Evolutionary conservation across 306 rosid species (phyloP).

Genomic region (Dicorynia guianensis): DNA sequence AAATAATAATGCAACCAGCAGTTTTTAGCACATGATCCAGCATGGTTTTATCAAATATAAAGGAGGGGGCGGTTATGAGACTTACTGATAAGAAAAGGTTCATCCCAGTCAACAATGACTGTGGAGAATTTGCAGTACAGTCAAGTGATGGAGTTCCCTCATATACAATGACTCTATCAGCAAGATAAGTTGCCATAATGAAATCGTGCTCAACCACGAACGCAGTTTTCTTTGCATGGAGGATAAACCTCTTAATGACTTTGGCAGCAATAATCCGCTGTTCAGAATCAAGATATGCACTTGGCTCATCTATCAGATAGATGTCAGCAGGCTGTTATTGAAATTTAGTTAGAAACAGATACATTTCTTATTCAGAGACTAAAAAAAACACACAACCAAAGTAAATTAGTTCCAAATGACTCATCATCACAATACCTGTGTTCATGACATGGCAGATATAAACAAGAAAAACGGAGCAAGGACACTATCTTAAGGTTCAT

Average conservation of each 20-base stretch:
- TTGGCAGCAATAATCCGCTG: slow-evolving; percentile 96
- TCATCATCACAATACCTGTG: neutral
- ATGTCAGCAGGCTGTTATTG: slow-evolving; percentile 93
- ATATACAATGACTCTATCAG: slow-evolving; percentile 94
- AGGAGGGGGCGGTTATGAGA: neutral
- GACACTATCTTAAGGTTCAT: neutral
- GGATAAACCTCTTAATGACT: slow-evolving; percentile 96
- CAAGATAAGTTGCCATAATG: slow-evolving; percentile 98
- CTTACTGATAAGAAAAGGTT: slow-evolving; percentile 98
- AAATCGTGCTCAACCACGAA: slow-evolving; percentile 97
- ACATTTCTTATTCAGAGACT: neutral
- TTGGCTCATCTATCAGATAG: slow-evolving; percentile 94
- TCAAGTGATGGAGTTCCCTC: slow-evolving; percentile 89
- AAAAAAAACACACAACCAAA: slow-evolving; percentile 30
- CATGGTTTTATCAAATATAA: neutral
- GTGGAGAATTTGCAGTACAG: slow-evolving; percentile 87
- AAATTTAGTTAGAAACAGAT: slow-evolving; percentile 18
- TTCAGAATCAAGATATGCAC: slow-evolving; percentile 98
- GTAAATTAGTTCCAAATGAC: slow-evolving; percentile 21
- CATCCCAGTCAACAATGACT: slow-evolving; percentile 96
- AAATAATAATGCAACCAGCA: neutral
- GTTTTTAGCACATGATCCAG: neutral
- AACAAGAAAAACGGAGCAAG: neutral
- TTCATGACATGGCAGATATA: slow-evolving; percentile 4
- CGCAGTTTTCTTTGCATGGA: slow-evolving; percentile 97